Conservation (phyloP, 306 rosid genomes). For the Alnus glutinosa region DNA sequence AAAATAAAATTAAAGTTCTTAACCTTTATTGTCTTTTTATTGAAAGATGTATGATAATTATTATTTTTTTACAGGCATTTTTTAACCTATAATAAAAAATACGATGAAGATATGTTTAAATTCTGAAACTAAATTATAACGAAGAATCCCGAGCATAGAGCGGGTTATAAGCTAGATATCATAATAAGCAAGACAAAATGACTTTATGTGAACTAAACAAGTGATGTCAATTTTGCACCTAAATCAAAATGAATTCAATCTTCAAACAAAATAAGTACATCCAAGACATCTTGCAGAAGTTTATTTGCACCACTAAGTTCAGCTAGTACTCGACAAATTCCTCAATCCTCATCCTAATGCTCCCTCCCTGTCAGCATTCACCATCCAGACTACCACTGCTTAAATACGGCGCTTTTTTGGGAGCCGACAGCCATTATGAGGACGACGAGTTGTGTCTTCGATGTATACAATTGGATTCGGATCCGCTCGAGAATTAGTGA, state of each 20-base stretch:
- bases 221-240: neutral
- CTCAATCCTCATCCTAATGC: neutral
- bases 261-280: neutral
- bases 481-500: slow-evolving; percentile 48
- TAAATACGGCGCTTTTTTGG: slow-evolving; percentile 58
- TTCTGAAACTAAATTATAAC: no score
- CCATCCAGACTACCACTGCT: slow-evolving; percentile 1
- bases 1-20: no score
- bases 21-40: no score
- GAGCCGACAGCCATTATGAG: slow-evolving; percentile 72
- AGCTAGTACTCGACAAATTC: neutral
- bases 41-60: no score
- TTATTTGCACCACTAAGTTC: slow-evolving; percentile 1
- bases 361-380: neutral
- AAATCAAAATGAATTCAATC: neutral
- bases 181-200: neutral
- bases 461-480: slow-evolving; percentile 55
- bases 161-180: neutral
- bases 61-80: no score
- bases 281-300: neutral
- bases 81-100: no score
- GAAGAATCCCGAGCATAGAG: no score
- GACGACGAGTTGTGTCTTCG: slow-evolving; percentile 67
- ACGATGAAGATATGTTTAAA: no score
- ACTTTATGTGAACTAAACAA: neutral